A percentile compares a stretch with the other conserved stretches of the same genome.
These are phyloP conservation scores for Zymoseptoria pseudotritici DNA, from an alignment of 2,329 filamentous ascomycete genomes.

Conservation along the genomic window DNA sequence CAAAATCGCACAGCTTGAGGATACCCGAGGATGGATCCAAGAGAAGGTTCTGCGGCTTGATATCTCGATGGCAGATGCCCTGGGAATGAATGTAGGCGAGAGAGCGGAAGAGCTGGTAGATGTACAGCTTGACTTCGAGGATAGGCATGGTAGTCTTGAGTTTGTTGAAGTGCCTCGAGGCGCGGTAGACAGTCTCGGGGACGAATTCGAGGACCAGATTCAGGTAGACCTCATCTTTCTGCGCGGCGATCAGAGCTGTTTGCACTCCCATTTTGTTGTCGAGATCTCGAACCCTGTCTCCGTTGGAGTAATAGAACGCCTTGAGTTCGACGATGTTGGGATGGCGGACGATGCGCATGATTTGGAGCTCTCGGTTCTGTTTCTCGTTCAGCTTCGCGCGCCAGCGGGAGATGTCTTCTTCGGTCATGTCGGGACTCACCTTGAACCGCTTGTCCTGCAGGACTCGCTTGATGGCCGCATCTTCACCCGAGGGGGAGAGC, in stretches of 20 bases:
- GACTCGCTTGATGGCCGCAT: slow-evolving; percentile 97
- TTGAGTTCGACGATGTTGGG: slow-evolving; percentile 98
- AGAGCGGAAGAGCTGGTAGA: slow-evolving; percentile 97
- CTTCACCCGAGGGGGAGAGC: slow-evolving; percentile 92
- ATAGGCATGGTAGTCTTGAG: slow-evolving; percentile 99
- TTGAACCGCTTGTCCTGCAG: slow-evolving; percentile 99
- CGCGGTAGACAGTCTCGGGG: slow-evolving; percentile 95
- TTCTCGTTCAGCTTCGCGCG: slow-evolving; percentile 22
- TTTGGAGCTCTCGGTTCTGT: slow-evolving; percentile 96
- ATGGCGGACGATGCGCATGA: slow-evolving; percentile 98
- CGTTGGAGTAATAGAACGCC: slow-evolving; percentile 99
- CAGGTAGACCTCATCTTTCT: slow-evolving; percentile 91
- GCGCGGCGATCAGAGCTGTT: slow-evolving; percentile 31
- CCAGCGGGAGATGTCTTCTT: not conserved
- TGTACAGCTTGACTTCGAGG: slow-evolving; percentile 98
- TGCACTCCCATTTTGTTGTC: slow-evolving; percentile 30
- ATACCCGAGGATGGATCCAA: slow-evolving; percentile 86
- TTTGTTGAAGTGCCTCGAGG: slow-evolving; percentile 98
- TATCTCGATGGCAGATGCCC: slow-evolving; percentile 97
- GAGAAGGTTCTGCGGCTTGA: slow-evolving; percentile 96
- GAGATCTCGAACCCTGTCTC: slow-evolving; percentile 66
- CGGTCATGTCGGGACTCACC: slow-evolving; percentile 44
- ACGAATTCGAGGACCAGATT: slow-evolving; percentile 98
- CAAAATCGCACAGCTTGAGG: slow-evolving; percentile 96
- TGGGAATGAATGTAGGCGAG: slow-evolving; percentile 98